Base-by-base conservation (phyloP, 495 filamentous ascomycete species). In the Pyrenula aspistea region DNA sequence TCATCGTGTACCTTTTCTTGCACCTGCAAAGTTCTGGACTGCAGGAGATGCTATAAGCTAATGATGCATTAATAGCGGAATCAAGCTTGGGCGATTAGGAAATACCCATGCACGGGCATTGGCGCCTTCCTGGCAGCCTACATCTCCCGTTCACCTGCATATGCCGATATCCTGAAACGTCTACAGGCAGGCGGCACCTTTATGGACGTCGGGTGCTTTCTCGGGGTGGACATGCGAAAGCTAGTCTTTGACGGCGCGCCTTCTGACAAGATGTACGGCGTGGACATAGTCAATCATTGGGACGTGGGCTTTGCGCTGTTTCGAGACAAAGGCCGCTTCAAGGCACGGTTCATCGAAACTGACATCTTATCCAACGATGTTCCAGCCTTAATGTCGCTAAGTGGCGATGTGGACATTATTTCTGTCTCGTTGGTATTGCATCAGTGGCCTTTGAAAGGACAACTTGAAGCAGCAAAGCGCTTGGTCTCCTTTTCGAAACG, bases 361-460 rank as follows among this genome's bases (percentile, higher is more conserved):
- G 65, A 69, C 49, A 24, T 71, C 31, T 42, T 42, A 15, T 42
- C 31, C 23, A 59, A 68, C 23, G 51, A 56, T 10, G 48, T 8
- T 42, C 31, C 31, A 15, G 4, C 31, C 31, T 15, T 42, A 15
- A 64, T 64, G 22, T 48, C 59, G 0, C 60, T 83, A 22, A 58
- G 68, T 3, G 73, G 73, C 11, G 65, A 71, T 42, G 60, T 86
- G 1, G 77, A 85, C 53, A 79, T 86, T 23, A 62, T 84, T 25
- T 74, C 81, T 58, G 70, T 76, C 0, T 67, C 67, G 0, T 74
- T 73, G 0, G 81, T 87, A 59, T 76, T 87, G 50, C 83, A 86
- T 56, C 68, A 85, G 4, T 87, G 83, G 55, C 59, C 58, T 12
- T 79, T 68, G 61, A 70, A 77, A 0, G 64, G 76, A 4, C 83